phyloP scores from a whole-genome alignment of 23 red algal genomes.

The Rhodosorus marinus region DNA sequence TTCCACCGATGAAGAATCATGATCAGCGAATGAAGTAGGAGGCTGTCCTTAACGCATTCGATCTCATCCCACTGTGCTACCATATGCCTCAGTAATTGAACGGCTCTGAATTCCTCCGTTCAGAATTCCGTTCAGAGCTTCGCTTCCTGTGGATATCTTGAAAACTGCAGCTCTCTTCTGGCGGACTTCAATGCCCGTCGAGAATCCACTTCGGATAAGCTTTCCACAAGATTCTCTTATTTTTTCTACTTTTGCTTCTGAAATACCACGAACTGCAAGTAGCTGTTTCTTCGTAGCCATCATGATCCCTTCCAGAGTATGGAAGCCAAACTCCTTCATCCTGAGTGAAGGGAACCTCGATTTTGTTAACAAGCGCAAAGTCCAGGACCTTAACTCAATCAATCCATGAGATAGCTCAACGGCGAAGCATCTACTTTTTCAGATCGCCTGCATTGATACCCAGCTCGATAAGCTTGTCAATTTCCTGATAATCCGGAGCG shows the following conservation, averaged over 20 bases:
- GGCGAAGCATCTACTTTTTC: slow-evolving; percentile 43
- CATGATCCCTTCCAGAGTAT: slow-evolving; percentile 53
- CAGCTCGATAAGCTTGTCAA: slow-evolving; percentile 58
- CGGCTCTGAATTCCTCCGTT: slow-evolving; percentile 75
- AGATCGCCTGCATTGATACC: slow-evolving; percentile 53
- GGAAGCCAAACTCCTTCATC: slow-evolving; percentile 79
- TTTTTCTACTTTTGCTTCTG: slow-evolving; percentile 86
- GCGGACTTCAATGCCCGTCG: slow-evolving; percentile 39
- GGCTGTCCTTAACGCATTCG: no score
- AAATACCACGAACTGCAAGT: slow-evolving; percentile 64
- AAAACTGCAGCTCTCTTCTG: slow-evolving; percentile 32
- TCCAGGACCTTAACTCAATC: neutral
- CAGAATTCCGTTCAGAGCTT: slow-evolving; percentile 68
- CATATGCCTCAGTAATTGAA: slow-evolving; percentile 80
- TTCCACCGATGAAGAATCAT: no score
- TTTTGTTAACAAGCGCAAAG: neutral
- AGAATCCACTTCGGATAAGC: slow-evolving; percentile 26
- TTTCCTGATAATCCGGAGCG: slow-evolving; percentile 19
- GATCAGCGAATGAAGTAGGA: no score
- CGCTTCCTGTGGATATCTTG: slow-evolving; percentile 54
- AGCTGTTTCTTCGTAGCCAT: slow-evolving; percentile 49
- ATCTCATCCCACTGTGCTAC: slow-evolving; percentile 1
- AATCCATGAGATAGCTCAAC: neutral
- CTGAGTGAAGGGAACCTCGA: slow-evolving; percentile 2
- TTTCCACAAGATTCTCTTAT: slow-evolving; percentile 57